Percentiles rank a stretch among this genome's conserved stretches.
phyloP scores from a whole-genome alignment of 345 rosid species.

The Rhodamnia argentea region DNA sequence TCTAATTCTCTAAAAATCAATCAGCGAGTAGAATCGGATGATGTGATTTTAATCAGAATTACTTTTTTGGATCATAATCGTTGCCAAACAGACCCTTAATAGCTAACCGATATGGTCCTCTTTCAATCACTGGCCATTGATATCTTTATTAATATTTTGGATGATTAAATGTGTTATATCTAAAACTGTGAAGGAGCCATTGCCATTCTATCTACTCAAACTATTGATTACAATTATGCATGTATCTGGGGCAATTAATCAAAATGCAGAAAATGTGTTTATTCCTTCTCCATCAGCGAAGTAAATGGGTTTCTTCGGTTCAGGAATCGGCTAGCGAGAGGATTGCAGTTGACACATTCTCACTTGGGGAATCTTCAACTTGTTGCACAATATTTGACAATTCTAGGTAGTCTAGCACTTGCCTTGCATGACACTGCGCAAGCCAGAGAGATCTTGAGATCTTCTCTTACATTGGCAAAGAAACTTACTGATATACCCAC shows the following conservation, averaged over 20 bases:
- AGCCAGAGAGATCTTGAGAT: constrained; percentile 92
- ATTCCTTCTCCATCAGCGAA: background rate
- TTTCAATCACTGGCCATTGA: background rate
- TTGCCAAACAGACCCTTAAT: background rate
- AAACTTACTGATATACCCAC: constrained; percentile 87
- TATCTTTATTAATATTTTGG: background rate
- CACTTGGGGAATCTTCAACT: constrained; percentile 97
- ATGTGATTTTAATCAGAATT: no score
- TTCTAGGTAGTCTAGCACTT: constrained; percentile 88
- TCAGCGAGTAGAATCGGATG: no score
- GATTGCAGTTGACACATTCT: constrained; percentile 84
- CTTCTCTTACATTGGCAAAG: constrained; percentile 83
- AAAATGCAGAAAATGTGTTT: background rate
- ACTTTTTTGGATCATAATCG: no score
- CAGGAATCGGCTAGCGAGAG: constrained; percentile 90
- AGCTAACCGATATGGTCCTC: background rate
- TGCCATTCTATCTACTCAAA: background rate
- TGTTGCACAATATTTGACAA: constrained; percentile 82
- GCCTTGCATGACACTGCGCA: constrained; percentile 84
- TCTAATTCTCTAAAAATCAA: no score
- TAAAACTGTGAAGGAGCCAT: background rate
- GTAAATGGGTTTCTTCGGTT: constrained; percentile 4
- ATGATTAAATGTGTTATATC: background rate
- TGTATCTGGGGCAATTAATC: background rate
- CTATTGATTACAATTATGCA: background rate